Evolutionary conservation across 495 filamentous ascomycete species (phyloP), one percentile per base, ranked within the genome.

Genomic region (Aspergillus cavernicola): DNA sequence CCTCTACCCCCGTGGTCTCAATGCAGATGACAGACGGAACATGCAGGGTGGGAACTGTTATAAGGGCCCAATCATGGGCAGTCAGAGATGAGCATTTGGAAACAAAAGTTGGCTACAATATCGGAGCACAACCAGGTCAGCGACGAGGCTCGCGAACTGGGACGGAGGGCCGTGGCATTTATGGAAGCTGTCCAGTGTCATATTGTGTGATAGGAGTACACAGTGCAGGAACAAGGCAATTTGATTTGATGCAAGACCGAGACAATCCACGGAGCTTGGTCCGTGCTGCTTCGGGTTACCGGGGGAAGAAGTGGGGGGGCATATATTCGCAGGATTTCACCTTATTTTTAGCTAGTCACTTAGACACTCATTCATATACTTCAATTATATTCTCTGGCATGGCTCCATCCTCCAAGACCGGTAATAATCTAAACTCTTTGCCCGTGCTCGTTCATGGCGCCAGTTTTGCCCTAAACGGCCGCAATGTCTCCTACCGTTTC

Each of bases 401-500:
- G n/a, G n/a, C n/a, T n/a, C n/a, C n/a, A n/a, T n/a, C n/a, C n/a
- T n/a, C n/a, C n/a, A n/a, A n/a, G n/a, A n/a, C n/a, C n/a, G n/a
- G n/a, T n/a, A n/a, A n/a, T n/a, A n/a, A n/a, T n/a, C n/a, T 35
- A 35, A 35, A 9, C 11, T 6, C 11, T 10, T 11, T 16, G n/a
- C 24, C 18, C 35, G 19, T 80, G 24, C 65, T 68, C 16, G 74
- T 73, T 6, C 64, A 70, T 24, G 76, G 74, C 10, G 74, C 64
- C 3, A 69, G 67, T 6, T 81, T 81, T 52, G 64, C 75, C 12
- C 63, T 81, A 11, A 72, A 74, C 48, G 78, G 75, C 18, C 62
- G 72, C 20, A 69, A 67, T 53, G 66, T 79, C 26, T 79, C 77
- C 15, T 81, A 81, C 53, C 73, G 68, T 26, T 79, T 81, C 64